Evolutionary conservation across 257 asterid genomes (phyloP).

Genomic region (Lycium barbarum): DNA sequence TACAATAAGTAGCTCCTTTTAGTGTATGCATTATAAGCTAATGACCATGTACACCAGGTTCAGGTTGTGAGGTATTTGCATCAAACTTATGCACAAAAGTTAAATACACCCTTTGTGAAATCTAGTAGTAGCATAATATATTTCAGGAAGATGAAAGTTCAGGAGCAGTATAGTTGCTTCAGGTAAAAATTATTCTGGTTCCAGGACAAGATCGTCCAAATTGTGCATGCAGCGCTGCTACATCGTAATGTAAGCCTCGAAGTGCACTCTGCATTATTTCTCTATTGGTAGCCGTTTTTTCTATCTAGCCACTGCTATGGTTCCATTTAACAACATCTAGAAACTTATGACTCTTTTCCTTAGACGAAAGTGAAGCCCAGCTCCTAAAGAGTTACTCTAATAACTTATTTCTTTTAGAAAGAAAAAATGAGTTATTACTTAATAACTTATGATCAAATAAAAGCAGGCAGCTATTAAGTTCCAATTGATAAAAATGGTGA

Average conservation of each 20-base stretch:
- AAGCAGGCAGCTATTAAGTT: slow-evolving; percentile 15
- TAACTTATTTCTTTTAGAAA: background rate
- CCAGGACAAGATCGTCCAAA: slow-evolving; percentile 12
- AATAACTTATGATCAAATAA: background rate
- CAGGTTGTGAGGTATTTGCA: slow-evolving; percentile 5
- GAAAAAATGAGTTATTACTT: background rate
- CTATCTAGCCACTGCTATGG: slow-evolving; percentile 22
- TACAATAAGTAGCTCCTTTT: background rate
- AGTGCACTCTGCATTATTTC: slow-evolving; percentile 5
- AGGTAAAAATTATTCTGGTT: background rate
- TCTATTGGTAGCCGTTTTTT: background rate
- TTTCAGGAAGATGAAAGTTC: background rate
- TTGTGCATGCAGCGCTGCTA: background rate
- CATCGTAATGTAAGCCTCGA: background rate
- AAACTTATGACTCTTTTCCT: slow-evolving; percentile 5
- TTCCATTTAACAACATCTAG: background rate
- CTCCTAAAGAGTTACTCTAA: background rate
- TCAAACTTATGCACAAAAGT: slow-evolving; percentile 1
- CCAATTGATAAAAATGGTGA: background rate
- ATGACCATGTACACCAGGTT: background rate
- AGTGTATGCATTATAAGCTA: slow-evolving; percentile 16
- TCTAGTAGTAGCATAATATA: slow-evolving; percentile 8
- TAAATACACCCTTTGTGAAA: background rate
- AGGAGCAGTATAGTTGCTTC: slow-evolving; percentile 17
- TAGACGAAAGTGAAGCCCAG: background rate